Conservation (phyloP, 257 asterid species). For the Orobanche coerulescens region DNA sequence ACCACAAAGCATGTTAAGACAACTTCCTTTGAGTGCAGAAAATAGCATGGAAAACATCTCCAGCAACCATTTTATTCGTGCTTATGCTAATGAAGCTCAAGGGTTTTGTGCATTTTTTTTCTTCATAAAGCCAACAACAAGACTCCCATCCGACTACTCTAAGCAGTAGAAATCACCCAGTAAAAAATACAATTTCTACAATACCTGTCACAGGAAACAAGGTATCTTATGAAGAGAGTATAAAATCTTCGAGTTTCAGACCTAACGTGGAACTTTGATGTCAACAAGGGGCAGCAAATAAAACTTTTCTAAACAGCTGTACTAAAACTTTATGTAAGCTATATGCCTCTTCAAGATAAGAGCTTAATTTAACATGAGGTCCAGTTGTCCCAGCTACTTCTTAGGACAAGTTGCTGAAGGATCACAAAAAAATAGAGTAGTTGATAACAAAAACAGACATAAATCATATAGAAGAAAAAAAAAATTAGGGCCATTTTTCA, state of each 20-base stretch:
- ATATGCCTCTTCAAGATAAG: neutral
- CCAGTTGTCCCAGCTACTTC: neutral
- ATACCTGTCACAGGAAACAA: neutral
- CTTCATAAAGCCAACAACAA: neutral
- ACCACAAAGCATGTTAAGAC: neutral
- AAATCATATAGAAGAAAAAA: neutral
- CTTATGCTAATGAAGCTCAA: neutral
- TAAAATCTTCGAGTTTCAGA: neutral
- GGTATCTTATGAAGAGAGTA: no score
- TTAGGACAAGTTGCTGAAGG: neutral
- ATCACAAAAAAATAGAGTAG: neutral
- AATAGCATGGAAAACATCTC: neutral
- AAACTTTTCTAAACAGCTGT: neutral
- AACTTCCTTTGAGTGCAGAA: neutral
- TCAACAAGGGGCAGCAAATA: neutral
- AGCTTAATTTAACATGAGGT: neutral
- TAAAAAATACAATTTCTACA: neutral
- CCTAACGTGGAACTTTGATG: neutral
- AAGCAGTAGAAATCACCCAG: slow-evolving; percentile 4
- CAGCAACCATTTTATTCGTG: neutral
- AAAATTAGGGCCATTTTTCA: slow-evolving; percentile 13
- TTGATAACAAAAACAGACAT: neutral
- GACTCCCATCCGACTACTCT: neutral
- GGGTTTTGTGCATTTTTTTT: neutral
- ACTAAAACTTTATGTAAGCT: slow-evolving; percentile 1